Percentiles rank a stretch among this genome's conserved stretches.
These are phyloP conservation scores for Murraya koenigii DNA, from an alignment of 345 rosid genomes.

Conservation along the genomic window DNA sequence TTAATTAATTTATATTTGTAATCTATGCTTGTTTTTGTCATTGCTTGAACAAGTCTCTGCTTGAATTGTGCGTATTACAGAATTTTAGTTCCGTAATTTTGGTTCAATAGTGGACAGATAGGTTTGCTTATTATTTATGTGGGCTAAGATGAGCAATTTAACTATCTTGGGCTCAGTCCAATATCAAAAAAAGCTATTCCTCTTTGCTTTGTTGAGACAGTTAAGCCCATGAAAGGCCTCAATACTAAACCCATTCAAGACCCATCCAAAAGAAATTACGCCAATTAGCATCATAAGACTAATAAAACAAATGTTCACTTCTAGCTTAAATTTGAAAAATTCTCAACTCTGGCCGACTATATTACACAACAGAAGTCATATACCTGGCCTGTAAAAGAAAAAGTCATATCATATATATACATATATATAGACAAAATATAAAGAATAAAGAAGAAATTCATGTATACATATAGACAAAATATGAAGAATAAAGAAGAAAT, in stretches of 20 bases:
- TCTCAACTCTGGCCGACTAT: no score
- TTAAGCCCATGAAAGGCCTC: background rate
- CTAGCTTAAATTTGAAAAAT: background rate
- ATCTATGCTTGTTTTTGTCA: no score
- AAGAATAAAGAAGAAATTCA: constrained; percentile 31
- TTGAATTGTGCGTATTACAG: background rate
- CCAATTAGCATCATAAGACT: no score
- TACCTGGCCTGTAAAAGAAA: background rate
- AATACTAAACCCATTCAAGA: background rate
- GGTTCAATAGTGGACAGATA: background rate
- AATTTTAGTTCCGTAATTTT: no score
- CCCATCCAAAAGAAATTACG: background rate
- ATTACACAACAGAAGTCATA: background rate
- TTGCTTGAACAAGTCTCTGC: background rate
- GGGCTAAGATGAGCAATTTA: background rate
- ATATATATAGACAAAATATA: constrained; percentile 12
- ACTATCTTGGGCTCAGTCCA: background rate
- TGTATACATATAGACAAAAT: constrained; percentile 12
- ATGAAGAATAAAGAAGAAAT: constrained; percentile 27
- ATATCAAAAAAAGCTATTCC: no score
- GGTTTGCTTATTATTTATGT: background rate
- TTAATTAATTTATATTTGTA: no score
- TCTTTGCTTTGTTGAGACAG: background rate
- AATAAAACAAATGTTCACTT: background rate
- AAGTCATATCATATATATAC: no score